Evolutionary conservation across 495 filamentous ascomycete species (phyloP).

Genomic region (Penicillium samsonianum): DNA sequence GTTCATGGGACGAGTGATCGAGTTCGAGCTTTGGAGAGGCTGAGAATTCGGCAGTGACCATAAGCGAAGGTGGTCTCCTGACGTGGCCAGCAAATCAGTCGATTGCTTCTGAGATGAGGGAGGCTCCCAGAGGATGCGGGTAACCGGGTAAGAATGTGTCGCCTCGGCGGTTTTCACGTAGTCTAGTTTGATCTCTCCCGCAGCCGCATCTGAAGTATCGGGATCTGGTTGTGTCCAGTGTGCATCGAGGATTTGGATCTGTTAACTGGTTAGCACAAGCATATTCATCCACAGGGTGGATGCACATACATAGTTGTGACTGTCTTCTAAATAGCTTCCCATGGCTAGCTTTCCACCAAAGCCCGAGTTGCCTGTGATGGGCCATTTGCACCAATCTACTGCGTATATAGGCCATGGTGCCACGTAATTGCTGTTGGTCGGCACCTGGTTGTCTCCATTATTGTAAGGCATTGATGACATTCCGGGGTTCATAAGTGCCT

Average conservation of each 20-base stretch:
- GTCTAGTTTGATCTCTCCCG: conserved; percentile 77
- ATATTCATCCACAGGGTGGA: neutral
- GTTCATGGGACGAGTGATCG: conserved; percentile 68
- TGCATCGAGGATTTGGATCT: conserved; percentile 98
- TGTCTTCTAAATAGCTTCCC: conserved; percentile 95
- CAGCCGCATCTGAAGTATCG: conserved; percentile 62
- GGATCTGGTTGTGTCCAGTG: conserved; percentile 67
- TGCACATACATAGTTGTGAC: conserved; percentile 85
- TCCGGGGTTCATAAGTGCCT: conserved; percentile 52
- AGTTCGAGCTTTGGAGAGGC: conserved; percentile 58
- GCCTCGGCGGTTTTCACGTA: conserved; percentile 96
- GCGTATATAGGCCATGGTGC: conserved; percentile 95
- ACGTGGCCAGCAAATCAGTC: conserved; percentile 94
- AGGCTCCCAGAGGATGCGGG: conserved; percentile 94
- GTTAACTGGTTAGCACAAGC: conserved; percentile 19
- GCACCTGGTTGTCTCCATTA: conserved; percentile 48
- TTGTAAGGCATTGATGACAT: conserved; percentile 36
- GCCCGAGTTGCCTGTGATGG: conserved; percentile 63
- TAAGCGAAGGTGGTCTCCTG: conserved; percentile 90
- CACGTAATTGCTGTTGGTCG: conserved; percentile 83
- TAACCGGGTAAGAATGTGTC: conserved; percentile 96
- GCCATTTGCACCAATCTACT: conserved; percentile 99
- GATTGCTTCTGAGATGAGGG: conserved; percentile 95
- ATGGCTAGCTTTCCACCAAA: conserved; percentile 89
- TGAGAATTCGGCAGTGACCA: conserved; percentile 79